Base-by-base conservation (phyloP, 2,329 filamentous ascomycete species). In the Aspergillus ustus region DNA sequence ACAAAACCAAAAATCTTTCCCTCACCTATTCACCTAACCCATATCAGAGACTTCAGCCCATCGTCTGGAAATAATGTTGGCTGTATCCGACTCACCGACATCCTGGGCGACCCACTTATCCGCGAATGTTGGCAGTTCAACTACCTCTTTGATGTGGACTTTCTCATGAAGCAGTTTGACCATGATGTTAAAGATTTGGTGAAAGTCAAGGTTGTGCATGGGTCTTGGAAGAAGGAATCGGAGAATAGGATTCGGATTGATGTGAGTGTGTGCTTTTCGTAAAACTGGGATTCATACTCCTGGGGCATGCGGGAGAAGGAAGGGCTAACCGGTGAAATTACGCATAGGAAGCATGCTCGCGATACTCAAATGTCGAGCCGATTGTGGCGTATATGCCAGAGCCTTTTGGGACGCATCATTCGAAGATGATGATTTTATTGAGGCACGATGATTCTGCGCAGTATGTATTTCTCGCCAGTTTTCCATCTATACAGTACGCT, bases 381-480 rank as follows among this genome's bases (percentile, higher is more conserved):
- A 87, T 93, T 63, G 81, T 85, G 17, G 92, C 92, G 0, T 92
- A 88, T 62, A 90, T 96, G 84, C 90, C 92, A 0, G 91, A 94
- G 72, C 86, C 89, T 66, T 96, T 93, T 71, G 93, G 93, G 2
- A 97, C 92, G 0, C 93, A 97, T 75, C 92, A 89, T 71, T 84
- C 90, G 13, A 95, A 96, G 76, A 95, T 96, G 91, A 85, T 96
- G 75, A 81, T 96, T n/a, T 76, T 96, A 4, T 82, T 96, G 63
- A 85, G 91, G 5, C 88, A 91, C 73, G 92, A 96, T 72, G 87
- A 90, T 64, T 86, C 83, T 0, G 91, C 89, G 0, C 90, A 96
- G 76, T 81, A 72, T 62, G 78, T 43, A 28, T 13, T 49, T 28
- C 11, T 3, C 17, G 2, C 34, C 5, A 8, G 29, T 17, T 37